Base-by-base conservation (phyloP, 176 grass and related monocot genomes). In the Zea luxurians region DNA sequence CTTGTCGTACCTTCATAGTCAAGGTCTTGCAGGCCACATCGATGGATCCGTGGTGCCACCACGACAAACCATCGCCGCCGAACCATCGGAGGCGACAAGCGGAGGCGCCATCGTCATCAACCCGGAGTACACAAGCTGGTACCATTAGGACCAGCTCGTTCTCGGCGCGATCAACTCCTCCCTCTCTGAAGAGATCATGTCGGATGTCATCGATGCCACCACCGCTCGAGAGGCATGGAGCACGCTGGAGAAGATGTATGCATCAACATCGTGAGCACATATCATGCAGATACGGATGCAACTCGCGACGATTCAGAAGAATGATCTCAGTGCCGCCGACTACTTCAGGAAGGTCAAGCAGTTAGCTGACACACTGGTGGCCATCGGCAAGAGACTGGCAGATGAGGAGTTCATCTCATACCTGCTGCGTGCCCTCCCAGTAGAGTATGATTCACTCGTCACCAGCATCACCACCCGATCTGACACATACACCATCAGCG, bases 311-410 rank as follows among this genome's bases (percentile, higher is more conserved):
- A 70, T 70, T 44, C 9, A 70, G 44, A 70, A 70, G 44, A 48
- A 48, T 0, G 44, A 70, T 20, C 43, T 34, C 67, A 70, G 18
- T 44, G 43, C 18, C 4, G 0, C 44, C 9, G 67, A 70, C n/a
- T 70, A 70, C 67, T 70, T 2, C n/a, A 41, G 44, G 15, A 70
- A 70, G 10, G 44, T 70, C 43, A 69, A 69, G 66, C 44, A 18
- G 3, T 44, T 70, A 0, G 4, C 1, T 1, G 66, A 69, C 17
- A 69, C 66, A 0, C 43, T 69, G 2, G 66, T 42, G 0, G 37
- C 64, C 37, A 7, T 66, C 5, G 64, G 64, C 4, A 66, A 66
- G 38, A 13, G 13, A 1, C 5, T 66, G 17, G 64, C 41, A 17
- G 64, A 66, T 0, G 64, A 66, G 9, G 64, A 43, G 5, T 4